Evolutionary conservation across 2,329 filamentous ascomycete genomes (phyloP).

Genomic region (Aspergillus sp.): DNA sequence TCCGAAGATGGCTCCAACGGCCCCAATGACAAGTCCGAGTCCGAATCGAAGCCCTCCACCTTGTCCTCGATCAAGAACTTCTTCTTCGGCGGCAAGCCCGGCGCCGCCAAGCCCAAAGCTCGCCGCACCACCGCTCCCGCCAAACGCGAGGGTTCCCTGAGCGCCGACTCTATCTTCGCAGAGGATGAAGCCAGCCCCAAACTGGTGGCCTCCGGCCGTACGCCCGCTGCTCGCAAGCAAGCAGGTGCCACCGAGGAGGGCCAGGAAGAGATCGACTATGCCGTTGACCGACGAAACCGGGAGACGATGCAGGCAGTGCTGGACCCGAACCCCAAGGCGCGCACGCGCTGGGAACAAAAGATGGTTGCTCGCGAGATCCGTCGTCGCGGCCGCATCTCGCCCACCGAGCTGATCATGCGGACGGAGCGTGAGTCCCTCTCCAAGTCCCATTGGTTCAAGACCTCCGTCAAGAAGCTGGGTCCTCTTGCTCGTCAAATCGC

Average conservation of each 20-base stretch:
- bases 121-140: constrained; percentile 30
- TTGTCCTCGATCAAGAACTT: constrained; percentile 39
- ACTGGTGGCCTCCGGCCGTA: constrained; percentile 28
- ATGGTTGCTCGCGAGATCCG: constrained; percentile 77
- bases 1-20: constrained; percentile 27
- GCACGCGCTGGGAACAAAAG: constrained; percentile 77
- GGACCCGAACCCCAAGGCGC: constrained; percentile 72
- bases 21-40: constrained; percentile 21
- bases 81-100: constrained; percentile 31
- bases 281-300: constrained; percentile 45
- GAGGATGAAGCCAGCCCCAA: constrained; percentile 35
- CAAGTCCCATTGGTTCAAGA: constrained; percentile 74
- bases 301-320: constrained; percentile 63
- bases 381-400: constrained; percentile 66
- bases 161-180: constrained; percentile 45
- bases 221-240: constrained; percentile 27
- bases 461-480: constrained; percentile 87
- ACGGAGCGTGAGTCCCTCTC: constrained; percentile 60
- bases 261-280: constrained; percentile 13
- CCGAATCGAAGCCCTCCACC: constrained; percentile 23
- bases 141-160: constrained; percentile 39
- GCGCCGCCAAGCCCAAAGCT: constrained; percentile 30
- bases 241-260: constrained; percentile 15
- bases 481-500: constrained; percentile 83
- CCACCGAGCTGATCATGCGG: constrained; percentile 67